A percentile compares a stretch with the other conserved stretches of the same genome.
phyloP scores from a whole-genome alignment of 2,329 filamentous ascomycete genomes.

The Amesomyces nigricolor region DNA sequence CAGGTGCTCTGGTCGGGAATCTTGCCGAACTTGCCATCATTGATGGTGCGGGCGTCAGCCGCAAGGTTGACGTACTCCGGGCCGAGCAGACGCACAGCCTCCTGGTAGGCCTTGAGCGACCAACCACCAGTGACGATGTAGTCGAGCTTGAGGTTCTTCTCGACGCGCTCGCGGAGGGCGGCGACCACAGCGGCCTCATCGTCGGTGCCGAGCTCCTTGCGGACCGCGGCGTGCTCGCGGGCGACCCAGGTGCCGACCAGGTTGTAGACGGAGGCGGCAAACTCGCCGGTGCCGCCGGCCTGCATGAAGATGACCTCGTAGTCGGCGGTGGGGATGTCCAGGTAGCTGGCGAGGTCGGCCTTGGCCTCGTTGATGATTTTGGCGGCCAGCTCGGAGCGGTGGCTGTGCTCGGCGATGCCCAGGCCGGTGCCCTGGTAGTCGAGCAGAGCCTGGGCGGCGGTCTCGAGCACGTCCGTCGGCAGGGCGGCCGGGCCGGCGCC shows the following conservation, averaged over 20 bases:
- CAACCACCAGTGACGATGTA: slow-evolving; percentile 88
- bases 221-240: slow-evolving; percentile 55
- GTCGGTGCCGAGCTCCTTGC: slow-evolving; percentile 46
- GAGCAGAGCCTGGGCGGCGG: slow-evolving; percentile 68
- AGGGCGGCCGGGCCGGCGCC: slow-evolving; percentile 86
- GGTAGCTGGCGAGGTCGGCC: slow-evolving; percentile 62
- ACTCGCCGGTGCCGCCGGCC: slow-evolving; percentile 79
- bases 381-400: slow-evolving; percentile 73
- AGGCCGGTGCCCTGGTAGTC: slow-evolving; percentile 78
- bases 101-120: slow-evolving; percentile 83
- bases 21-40: slow-evolving; percentile 76
- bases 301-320: slow-evolving; percentile 90
- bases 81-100: slow-evolving; percentile 73
- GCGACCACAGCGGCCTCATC: slow-evolving; percentile 52
- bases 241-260: slow-evolving; percentile 77
- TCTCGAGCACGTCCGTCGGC: slow-evolving; percentile 73
- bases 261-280: slow-evolving; percentile 79
- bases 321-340: slow-evolving; percentile 70
- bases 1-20: slow-evolving; percentile 75
- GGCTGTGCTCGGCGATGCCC: slow-evolving; percentile 83
- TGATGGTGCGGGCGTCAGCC: slow-evolving; percentile 58
- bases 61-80: slow-evolving; percentile 75
- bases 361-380: slow-evolving; percentile 77
- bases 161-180: slow-evolving; percentile 57
- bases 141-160: slow-evolving; percentile 71